Base-by-base conservation (phyloP, 2,329 filamentous ascomycete genomes). In the Pseudocercospora eumusae region DNA sequence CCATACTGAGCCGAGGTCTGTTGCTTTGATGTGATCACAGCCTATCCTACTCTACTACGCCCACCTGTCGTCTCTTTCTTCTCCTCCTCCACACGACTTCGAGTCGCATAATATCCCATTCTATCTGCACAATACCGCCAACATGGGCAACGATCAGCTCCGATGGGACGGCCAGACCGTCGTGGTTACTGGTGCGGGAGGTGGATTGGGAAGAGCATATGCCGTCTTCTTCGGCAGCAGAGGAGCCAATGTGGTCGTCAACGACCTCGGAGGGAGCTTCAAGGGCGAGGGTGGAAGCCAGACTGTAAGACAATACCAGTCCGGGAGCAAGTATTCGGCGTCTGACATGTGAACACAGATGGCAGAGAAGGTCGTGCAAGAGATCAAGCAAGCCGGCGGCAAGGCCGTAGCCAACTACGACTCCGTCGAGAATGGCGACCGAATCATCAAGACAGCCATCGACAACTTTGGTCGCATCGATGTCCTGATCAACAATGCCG, bases 351-450 rank as follows among this genome's bases (percentile, higher is more conserved):
- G 23, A 63, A 20, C 52, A 10, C 63, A 93, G 90, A 88, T 89
- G 66, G 91, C 91, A 72, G 91, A 96, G 83, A 84, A 88, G 52
- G 89, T 93, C 63, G 90, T 93, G 75, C 81, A 91, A 71, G 88
- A 92, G 80, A 93, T 93, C 79, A 92, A 89, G 79, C 84, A 87
- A 75, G 89, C 88, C 57, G 95, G 95, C 77, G 95, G 95, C 77
- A 96, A 96, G 79, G 95, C 95, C 63, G 93, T 96, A 55, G 92
- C 93, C 78, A 98, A 97, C 85, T 98, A 98, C 84, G 90, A 99
- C 82, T 88, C 86, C 76, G 93, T 96, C 79, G 91, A 95, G 81
- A 84, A 93, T 73, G 95, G 95, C 73, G 93, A 98, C 64, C 89
- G 86, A 79, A 98, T 99, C 77, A 96, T 99, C 80, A 88, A 93